Evolutionary conservation across 257 asterid genomes (phyloP), one percentile per base, ranked within the genome.

Genomic region (Fraxinus quadrangulata): DNA sequence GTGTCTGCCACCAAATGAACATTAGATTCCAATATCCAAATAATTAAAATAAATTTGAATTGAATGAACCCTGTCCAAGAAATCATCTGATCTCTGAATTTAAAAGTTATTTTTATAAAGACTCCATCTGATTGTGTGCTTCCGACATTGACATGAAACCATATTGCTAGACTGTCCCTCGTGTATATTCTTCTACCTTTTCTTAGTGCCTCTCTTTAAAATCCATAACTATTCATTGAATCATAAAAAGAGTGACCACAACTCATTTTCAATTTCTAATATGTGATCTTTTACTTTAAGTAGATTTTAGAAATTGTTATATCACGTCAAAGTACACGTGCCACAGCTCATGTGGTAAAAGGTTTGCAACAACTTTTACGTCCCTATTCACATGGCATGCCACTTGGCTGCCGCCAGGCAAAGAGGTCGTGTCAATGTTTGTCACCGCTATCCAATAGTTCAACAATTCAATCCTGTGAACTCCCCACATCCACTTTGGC

Each of bases 1-100:
- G 69, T 63, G 69, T 24, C 69, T 63, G 69, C 69, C 69, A 63
- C 69, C 69, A 63, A 63, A 63, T 63, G 19, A 63, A 63, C 69
- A 63, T 23, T 63, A 63, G 69, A 63, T 63, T 63, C 69, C 69
- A 23, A 23, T 63, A 10, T 23, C 33, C 34, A 63, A 24, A 63
- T 63, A 24, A 24, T 56, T 63, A 24, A 23, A 40, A 16, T 11
- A 24, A 24, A 10, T 63, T 63, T 63, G 34, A 63, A 23, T 11
- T 63, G 69, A 63, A 63, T 63, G 7, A 63, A 63, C 69, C 69
- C 69, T 24, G 69, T 24, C 69, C 69, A 63, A 63, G 69, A 63
- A 63, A 63, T 63, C 69, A 63, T 63, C 69, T 24, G 34, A 63
- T 63, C 69, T 63, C 16, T 24, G 33, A 63, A 56, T n/a, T 40